phyloP scores from a whole-genome alignment of 768 basidiomycete species.

The Suillus sp. region DNA sequence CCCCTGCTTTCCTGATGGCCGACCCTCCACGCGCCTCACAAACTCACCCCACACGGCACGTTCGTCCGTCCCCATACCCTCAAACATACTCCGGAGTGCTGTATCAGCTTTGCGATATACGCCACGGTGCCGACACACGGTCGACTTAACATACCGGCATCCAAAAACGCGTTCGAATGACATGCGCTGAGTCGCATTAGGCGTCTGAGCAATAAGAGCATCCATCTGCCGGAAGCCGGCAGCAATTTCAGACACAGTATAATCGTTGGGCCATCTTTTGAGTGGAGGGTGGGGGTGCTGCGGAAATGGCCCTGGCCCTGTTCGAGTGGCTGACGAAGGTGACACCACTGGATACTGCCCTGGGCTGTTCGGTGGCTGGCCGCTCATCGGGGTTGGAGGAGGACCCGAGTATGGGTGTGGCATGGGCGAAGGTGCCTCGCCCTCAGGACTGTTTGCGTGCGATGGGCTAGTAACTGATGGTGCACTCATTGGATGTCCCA shows the following conservation, averaged over 20 bases:
- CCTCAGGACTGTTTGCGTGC: constrained; percentile 18
- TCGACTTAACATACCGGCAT: constrained; percentile 72
- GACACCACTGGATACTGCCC: constrained; percentile 16
- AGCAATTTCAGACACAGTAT: constrained; percentile 66
- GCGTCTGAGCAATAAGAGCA: constrained; percentile 32
- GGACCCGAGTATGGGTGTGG: constrained; percentile 21
- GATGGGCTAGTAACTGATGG: constrained; percentile 21
- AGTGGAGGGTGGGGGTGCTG: constrained; percentile 64
- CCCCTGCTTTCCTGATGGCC: constrained; percentile 35
- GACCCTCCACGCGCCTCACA: constrained; percentile 60
- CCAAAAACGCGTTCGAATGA: constrained; percentile 75
- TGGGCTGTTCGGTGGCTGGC: constrained; percentile 23
- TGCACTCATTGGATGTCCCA: constrained; percentile 23
- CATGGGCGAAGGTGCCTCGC: constrained; percentile 20
- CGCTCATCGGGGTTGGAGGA: constrained; percentile 24
- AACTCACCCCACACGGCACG: constrained; percentile 71
- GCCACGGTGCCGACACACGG: constrained; percentile 70
- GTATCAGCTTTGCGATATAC: constrained; percentile 62
- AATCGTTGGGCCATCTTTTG: constrained; percentile 79
- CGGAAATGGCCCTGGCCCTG: constrained; percentile 36
- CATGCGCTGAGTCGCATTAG: constrained; percentile 59
- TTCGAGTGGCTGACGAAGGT: constrained; percentile 21
- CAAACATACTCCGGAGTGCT: constrained; percentile 50
- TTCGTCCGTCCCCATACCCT: constrained; percentile 54
- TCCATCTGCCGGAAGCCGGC: constrained; percentile 58